Conservation (phyloP, 257 asterid genomes). For the Nicotiana attenuata region DNA sequence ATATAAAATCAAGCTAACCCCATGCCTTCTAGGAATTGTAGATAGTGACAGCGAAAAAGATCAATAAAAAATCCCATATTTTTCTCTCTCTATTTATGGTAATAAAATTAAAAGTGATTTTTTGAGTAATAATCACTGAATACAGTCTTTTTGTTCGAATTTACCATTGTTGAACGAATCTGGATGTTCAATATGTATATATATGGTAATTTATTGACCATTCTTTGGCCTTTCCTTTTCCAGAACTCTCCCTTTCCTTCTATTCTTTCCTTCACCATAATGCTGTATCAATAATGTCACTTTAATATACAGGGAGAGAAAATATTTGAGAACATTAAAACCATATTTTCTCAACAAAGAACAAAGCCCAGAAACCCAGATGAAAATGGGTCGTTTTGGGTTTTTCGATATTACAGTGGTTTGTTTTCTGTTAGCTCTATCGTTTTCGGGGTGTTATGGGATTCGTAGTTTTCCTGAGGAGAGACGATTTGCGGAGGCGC, state of each 20-base stretch:
- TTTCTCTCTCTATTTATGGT: not conserved
- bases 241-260: not conserved
- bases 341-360: not conserved
- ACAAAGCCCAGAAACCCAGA: not conserved
- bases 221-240: conserved; percentile 18
- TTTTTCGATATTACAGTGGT: conserved; percentile 9
- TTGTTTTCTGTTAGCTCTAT: conserved; percentile 22
- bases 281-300: not conserved
- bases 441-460: conserved; percentile 31
- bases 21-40: not conserved
- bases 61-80: not conserved
- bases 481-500: conserved; percentile 39
- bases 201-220: conserved; percentile 11
- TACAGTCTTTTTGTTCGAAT: not conserved
- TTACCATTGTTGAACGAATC: not conserved
- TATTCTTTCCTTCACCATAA: not conserved
- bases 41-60: not conserved
- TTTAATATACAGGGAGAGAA: not conserved
- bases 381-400: not conserved
- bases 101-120: not conserved
- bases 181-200: conserved; percentile 10
- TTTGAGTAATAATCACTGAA: not conserved
- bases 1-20: not conserved
- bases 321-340: not conserved
- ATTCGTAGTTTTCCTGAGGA: conserved; percentile 54